Conservation (phyloP, 1,139 yeast species). For the Meyerozyma carpophila region DNA sequence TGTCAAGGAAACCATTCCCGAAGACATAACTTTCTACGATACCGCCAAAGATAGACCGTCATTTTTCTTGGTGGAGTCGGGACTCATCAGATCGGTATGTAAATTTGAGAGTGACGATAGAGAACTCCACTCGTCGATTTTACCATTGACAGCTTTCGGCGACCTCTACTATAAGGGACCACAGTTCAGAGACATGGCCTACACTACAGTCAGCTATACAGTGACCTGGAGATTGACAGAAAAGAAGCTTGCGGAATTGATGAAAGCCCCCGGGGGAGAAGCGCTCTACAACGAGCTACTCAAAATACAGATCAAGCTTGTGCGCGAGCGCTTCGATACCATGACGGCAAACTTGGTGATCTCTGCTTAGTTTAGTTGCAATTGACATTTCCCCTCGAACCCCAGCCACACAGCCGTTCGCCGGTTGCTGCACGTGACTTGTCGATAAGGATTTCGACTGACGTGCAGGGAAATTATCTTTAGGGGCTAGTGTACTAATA, state of each 20-base stretch:
- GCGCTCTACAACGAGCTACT: slow-evolving; percentile 67
- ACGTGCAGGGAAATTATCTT: neutral
- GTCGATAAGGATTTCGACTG: neutral
- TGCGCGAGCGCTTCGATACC: slow-evolving; percentile 70
- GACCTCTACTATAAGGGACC: slow-evolving; percentile 38
- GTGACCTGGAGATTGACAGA: slow-evolving; percentile 69
- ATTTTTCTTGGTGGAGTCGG: slow-evolving; percentile 75
- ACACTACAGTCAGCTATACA: slow-evolving; percentile 49
- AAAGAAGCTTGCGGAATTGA: slow-evolving; percentile 38
- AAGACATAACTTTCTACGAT: slow-evolving; percentile 47
- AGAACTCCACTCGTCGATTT: slow-evolving; percentile 65
- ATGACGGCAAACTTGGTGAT: slow-evolving; percentile 66
- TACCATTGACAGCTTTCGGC: slow-evolving; percentile 92
- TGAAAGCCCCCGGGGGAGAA: slow-evolving; percentile 36
- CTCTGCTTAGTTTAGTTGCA: slow-evolving; percentile 25
- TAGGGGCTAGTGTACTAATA: neutral
- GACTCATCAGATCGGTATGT: slow-evolving; percentile 62
- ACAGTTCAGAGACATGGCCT: slow-evolving; percentile 36
- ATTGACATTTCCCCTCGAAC: neutral
- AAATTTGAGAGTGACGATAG: slow-evolving; percentile 50
- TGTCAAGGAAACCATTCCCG: slow-evolving; percentile 42
- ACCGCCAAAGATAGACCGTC: slow-evolving; percentile 28
- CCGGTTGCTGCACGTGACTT: neutral
- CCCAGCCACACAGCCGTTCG: neutral
- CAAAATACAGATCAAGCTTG: slow-evolving; percentile 57